Evolutionary conservation across 495 filamentous ascomycete genomes (phyloP), one percentile per base, ranked within the genome.

Genomic region (Thermothielavioides terrestris): DNA sequence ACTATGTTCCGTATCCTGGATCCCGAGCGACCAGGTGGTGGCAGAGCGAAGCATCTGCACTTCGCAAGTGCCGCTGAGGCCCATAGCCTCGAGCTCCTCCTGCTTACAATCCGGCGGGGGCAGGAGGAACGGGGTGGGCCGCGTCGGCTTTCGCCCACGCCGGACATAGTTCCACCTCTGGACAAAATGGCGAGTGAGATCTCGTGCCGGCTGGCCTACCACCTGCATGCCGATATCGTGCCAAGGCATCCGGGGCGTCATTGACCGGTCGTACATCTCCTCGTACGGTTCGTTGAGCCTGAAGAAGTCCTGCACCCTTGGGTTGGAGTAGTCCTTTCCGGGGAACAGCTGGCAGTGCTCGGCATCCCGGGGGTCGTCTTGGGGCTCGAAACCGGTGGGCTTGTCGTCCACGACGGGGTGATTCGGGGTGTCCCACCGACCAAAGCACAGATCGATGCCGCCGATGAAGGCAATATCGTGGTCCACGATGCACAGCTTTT

Each of bases 181-280:
- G n/a, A 97, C 89, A 59, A 99, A 99, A 67, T 97, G 92, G 14
- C 92, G 79, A 20, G 89, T 95, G 39, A 97, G 77, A 69, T 99
- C 92, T 45, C 92, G 77, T 2, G 92, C 92, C 1, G 92, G 92
- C 61, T 97, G 92, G 31, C 92, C 92, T 21, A 97, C 89, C 22
- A 99, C 84, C 68, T 99, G 92, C 92, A 99, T 99, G 10, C 84
- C 82, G 45, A 99, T 92, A 65, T 99, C 92, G 60, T 99, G 92
- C 92, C 92, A 99, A 2, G 94, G 94, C 92, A 97, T 99, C 46
- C 92, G 75, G 0, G 94, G 88, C 15, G 92, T 75, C 60, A 83
- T 81, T 30, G 81, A 82, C 35, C 92, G 79, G 60, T 97, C 89
- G 59, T 99, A 99, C 92, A 99, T 99, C 65, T 99, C 92, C 56